Evolutionary conservation across 2,329 filamentous ascomycete species (phyloP).

Genomic region (Endoconidiophora polonica): DNA sequence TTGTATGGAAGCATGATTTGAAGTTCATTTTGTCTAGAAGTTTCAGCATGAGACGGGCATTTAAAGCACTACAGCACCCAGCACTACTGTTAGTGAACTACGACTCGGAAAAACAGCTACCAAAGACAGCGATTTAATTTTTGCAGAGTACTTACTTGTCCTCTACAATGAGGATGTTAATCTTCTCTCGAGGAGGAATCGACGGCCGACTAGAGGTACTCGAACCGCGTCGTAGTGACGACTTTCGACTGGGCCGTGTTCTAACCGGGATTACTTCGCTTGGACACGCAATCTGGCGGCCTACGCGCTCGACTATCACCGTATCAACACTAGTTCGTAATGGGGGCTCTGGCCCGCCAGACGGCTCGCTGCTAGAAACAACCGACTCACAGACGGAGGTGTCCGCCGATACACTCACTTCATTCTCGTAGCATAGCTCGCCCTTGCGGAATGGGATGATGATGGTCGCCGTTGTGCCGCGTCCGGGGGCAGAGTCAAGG

Average conservation of each 20-base stretch:
- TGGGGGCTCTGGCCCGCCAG: no score
- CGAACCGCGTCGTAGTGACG: slow-evolving; percentile 12
- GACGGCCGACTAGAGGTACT: slow-evolving; percentile 24
- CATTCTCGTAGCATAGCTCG: background rate
- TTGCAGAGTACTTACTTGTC: slow-evolving; percentile 44
- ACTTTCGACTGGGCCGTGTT: slow-evolving; percentile 15
- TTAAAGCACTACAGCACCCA: slow-evolving; percentile 2
- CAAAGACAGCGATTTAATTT: no score
- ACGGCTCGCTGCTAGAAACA: no score
- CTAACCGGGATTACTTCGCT: no score
- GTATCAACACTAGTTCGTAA: no score
- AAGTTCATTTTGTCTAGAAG: slow-evolving; percentile 15
- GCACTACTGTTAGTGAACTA: background rate
- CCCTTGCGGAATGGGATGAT: slow-evolving; percentile 58
- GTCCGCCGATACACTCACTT: background rate
- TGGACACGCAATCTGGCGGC: no score
- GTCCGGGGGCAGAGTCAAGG: slow-evolving; percentile 48
- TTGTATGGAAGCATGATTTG: slow-evolving; percentile 19
- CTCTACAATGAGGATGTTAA: slow-evolving; percentile 63
- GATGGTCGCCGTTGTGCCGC: slow-evolving; percentile 59
- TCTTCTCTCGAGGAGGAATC: slow-evolving; percentile 30
- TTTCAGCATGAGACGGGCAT: slow-evolving; percentile 15
- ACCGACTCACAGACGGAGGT: no score
- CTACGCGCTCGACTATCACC: no score
- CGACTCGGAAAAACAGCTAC: background rate